Conservation (phyloP, 2,329 filamentous ascomycete species). For the Polytolypa hystricis region DNA sequence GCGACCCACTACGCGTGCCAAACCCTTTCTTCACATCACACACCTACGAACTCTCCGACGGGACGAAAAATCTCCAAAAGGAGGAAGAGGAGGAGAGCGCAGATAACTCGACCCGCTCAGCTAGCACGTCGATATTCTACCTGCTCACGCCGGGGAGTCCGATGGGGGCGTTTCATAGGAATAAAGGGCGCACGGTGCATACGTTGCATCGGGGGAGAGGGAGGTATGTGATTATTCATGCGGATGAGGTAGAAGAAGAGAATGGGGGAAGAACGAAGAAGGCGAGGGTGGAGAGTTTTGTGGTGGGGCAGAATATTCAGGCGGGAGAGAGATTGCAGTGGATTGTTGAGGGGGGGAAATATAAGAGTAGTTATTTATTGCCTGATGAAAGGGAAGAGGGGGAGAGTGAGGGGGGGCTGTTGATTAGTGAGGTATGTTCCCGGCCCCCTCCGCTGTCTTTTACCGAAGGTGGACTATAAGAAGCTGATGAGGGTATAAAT, state of each 20-base stretch:
- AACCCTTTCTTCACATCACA: constrained; percentile 39
- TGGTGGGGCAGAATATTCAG: constrained; percentile 49
- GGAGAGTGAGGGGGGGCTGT: constrained; percentile 36
- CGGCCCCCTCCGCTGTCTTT: constrained; percentile 3
- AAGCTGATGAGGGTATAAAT: too few relatives aligned
- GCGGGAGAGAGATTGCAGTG: constrained; percentile 54
- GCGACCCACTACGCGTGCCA: constrained; percentile 40
- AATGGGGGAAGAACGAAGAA: too few relatives aligned
- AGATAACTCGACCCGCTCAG: constrained; percentile 38
- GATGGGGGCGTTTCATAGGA: constrained; percentile 53
- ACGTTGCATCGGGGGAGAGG: constrained; percentile 54
- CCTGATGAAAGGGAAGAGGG: constrained; percentile 31
- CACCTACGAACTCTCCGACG: constrained; percentile 24
- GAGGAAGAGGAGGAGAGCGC: too few relatives aligned
- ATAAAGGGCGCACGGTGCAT: constrained; percentile 52
- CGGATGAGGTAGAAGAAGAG: constrained; percentile 33
- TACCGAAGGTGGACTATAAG: too few relatives aligned
- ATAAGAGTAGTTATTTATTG: constrained; percentile 53
- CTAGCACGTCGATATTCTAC: constrained; percentile 55
- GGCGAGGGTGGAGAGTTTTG: constrained; percentile 50
- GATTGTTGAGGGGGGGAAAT: constrained; percentile 58
- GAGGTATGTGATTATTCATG: constrained; percentile 53
- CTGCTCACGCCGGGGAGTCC: constrained; percentile 46
- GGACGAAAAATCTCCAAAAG: constrained; percentile 20
- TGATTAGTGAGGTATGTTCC: constrained; percentile 50